Evolutionary conservation across 129 eudicot genomes (phyloP), one percentile per base, ranked within the genome.

Genomic region (Arctium lappa): DNA sequence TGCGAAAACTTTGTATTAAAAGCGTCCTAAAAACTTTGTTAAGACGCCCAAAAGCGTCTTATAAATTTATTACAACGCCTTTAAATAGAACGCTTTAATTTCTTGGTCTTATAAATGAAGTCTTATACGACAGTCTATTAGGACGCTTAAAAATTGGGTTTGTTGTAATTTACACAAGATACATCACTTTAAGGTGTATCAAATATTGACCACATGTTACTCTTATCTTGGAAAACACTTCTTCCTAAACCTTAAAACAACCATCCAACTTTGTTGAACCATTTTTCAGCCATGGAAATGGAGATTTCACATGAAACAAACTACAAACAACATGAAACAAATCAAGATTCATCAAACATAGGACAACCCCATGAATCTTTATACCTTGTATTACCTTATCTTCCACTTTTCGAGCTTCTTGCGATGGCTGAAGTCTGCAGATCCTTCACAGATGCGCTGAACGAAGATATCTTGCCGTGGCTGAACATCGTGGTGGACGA

Each of bases 351-450:
- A 74, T 78, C 77, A 46, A 50, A 80, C 78, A 46, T 73, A 8
- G 86, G 79, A 56, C 84, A 85, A 70, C 95, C 97, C 22, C 91
- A 89, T 86, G 97, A 90, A 86, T 88, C 94, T 36, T 62, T 92
- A 46, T 94, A 83, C 81, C 87, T 88, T 37, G 91, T 87, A n/a
- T 81, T 94, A 48, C 63, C 94, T 68, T 90, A 85, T 82, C 97
- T 94, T 81, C 98, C 94, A 31, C 83, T 92, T 29, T 89, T 79
- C 69, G 94, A 94, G 83, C 98, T 94, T 83, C 90, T 92, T 13
- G 75, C 86, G 34, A 87, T 89, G 92, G 44, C 78, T 30, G 87
- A 82, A 85, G 97, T 89, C 13, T 91, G 96, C 81, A 92, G 48
- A 68, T 92, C 98, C 78, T 72, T 94, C 30, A 84, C 86, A 73